Evolutionary conservation across 2,329 filamentous ascomycete genomes (phyloP), one percentile per base, ranked within the genome.

Genomic region (Ophiosphaerella korrae): DNA sequence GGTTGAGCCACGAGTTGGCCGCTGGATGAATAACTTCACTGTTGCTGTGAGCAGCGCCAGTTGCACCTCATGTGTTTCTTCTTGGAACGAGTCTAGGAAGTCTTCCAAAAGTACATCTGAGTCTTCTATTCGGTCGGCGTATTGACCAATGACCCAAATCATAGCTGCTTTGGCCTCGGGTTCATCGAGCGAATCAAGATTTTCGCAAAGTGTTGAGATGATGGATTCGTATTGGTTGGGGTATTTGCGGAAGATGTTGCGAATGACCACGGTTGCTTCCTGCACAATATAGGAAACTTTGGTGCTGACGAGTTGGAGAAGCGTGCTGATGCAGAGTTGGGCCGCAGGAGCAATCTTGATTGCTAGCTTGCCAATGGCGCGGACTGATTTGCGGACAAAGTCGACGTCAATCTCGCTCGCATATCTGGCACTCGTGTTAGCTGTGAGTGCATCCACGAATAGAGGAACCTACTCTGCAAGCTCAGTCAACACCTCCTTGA

Each of bases 121-220:
- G 73, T 99, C 97, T 72, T 99, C 94, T 63, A 99, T 99, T 38
- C 94, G 88, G 70, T 95, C 92, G 8, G 94, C 94, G 67, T 99
- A 99, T 73, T 99, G 91, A 2, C 94, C 94, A 70, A 99, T 99
- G 32, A 99, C 94, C 94, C 94, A 99, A 38, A 99, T 94, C 86
- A 99, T 96, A 51, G 94, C 94, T 1, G 94, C 92, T 74, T 99
- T 99, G 39, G 94, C 94, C 75, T 99, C 94, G 2, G 94, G 93
- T 73, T 99, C 94, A 72, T 99, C 94, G 42, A 99, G 80, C 3
- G 92, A 96, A 75, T 99, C 94, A 21, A 99, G 84, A 66, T 99
- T 93, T 72, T 97, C 92, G 76, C 95, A 97, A 0, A 99, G 82
- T 1, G 92, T 95, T 43, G 90, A 88, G 68, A 99, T 99, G 73